These are phyloP conservation scores for Trypanosoma conorhini DNA, from an alignment of 208 protist genomes.

Conservation along the genomic window DNA sequence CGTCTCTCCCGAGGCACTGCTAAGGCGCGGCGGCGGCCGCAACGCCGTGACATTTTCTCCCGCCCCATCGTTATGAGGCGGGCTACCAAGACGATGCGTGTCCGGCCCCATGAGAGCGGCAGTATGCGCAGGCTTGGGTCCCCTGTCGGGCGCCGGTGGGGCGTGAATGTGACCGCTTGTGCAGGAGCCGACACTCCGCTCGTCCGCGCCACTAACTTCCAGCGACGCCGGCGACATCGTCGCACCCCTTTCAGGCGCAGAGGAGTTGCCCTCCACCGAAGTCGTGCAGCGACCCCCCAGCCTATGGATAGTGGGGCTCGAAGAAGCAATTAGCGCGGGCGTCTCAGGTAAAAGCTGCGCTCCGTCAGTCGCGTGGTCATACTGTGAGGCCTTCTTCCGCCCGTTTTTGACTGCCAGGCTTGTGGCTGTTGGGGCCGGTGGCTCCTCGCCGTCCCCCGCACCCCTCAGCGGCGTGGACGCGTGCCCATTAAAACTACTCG, in stretches of 20 bases:
- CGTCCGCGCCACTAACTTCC: not conserved
- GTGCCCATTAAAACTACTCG: no score
- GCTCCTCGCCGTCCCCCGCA: no score
- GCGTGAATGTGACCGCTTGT: conserved; percentile 1
- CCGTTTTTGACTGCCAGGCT: no score
- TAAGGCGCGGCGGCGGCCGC: not conserved
- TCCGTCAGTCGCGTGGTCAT: no score
- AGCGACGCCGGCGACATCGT: not conserved
- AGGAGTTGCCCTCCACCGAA: not conserved
- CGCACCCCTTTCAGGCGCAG: not conserved
- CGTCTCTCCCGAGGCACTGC: not conserved
- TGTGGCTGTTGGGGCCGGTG: no score
- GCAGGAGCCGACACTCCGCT: not conserved
- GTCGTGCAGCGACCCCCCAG: not conserved
- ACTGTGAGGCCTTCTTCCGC: no score
- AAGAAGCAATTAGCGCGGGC: not conserved
- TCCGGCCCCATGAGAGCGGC: not conserved
- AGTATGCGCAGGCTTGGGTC: conserved; percentile 8
- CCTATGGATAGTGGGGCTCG: not conserved
- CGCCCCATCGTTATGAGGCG: not conserved
- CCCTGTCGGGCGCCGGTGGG: not conserved
- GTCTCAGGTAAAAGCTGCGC: not conserved
- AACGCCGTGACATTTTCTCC: not conserved
- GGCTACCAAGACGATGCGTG: no score
- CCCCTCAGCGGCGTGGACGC: no score